Conservation (phyloP, 345 rosid genomes). For the Pistacia integerrima region DNA sequence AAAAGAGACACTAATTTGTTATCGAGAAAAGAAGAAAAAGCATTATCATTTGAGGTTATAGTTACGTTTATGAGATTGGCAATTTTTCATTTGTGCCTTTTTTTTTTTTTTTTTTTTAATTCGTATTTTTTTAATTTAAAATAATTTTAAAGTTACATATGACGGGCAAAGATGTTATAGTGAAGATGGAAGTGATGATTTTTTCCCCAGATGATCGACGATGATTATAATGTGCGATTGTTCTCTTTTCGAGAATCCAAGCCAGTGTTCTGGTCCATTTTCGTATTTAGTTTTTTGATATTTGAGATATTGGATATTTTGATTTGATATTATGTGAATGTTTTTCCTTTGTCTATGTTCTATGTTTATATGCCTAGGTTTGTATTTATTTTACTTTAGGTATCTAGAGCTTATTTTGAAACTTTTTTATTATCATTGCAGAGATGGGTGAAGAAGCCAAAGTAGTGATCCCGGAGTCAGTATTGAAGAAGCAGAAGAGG, state of each 20-base stretch:
- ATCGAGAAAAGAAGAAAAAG: no score
- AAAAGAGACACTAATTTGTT: no score
- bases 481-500: slow-evolving; percentile 73
- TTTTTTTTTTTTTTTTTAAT: background rate
- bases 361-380: no score
- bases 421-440: background rate
- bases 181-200: slow-evolving; percentile 18
- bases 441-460: slow-evolving; percentile 56
- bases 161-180: background rate
- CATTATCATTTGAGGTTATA: no score
- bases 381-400: background rate
- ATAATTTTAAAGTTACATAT: background rate
- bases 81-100: background rate
- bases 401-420: background rate
- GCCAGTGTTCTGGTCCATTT: slow-evolving; percentile 19
- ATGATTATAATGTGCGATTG: slow-evolving; percentile 12
- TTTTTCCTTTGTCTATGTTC: no score
- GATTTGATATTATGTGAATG: no score
- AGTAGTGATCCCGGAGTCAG: slow-evolving; percentile 58
- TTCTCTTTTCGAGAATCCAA: slow-evolving; percentile 22
- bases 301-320: no score
- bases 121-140: background rate
- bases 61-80: background rate
- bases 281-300: background rate
- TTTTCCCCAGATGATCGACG: slow-evolving; percentile 21